A percentile compares a stretch with the other conserved stretches of the same genome.
Evolutionary conservation across 768 basidiomycete genomes (phyloP).

Genomic region (Pholiota conissans): DNA sequence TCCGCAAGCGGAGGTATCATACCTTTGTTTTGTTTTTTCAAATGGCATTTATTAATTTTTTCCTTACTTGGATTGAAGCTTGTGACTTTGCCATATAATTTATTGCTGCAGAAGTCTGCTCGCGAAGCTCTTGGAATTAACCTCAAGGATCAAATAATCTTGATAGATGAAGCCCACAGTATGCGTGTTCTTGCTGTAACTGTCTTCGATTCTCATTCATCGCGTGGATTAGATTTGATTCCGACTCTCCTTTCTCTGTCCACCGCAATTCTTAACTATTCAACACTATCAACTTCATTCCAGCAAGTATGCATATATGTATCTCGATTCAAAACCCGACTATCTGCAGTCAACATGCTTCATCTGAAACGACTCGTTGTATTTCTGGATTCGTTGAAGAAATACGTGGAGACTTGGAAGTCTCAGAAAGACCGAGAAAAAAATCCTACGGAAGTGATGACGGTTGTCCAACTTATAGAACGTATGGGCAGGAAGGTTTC

Average conservation of each 20-base stretch:
- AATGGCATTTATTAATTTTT: neutral
- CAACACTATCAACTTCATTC: constrained; percentile 59
- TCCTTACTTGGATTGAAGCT: constrained; percentile 46
- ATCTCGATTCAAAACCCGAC: constrained; percentile 71
- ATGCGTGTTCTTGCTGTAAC: constrained; percentile 27
- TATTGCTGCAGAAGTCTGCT: constrained; percentile 79
- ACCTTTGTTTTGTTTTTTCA: neutral
- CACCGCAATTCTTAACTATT: constrained; percentile 60
- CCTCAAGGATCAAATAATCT: constrained; percentile 78
- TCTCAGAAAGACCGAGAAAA: constrained; percentile 23
- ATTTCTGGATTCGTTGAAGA: constrained; percentile 70
- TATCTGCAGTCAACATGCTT: constrained; percentile 70
- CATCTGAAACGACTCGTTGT: constrained; percentile 78
- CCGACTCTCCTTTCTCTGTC: constrained; percentile 88
- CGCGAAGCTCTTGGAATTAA: constrained; percentile 88
- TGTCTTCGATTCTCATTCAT: neutral
- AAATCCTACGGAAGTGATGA: constrained; percentile 58
- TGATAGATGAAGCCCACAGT: constrained; percentile 98
- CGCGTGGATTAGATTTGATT: constrained; percentile 66
- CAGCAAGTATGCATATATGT: constrained; percentile 80
- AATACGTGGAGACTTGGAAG: constrained; percentile 58
- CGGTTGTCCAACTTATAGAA: constrained; percentile 62
- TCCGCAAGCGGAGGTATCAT: constrained; percentile 78
- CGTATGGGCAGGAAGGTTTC: constrained; percentile 66
- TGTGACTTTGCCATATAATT: constrained; percentile 92